Evolutionary conservation across 1,284 basidiomycete genomes (phyloP), one percentile per base, ranked within the genome.

Genomic region (Puccinia hordei): DNA sequence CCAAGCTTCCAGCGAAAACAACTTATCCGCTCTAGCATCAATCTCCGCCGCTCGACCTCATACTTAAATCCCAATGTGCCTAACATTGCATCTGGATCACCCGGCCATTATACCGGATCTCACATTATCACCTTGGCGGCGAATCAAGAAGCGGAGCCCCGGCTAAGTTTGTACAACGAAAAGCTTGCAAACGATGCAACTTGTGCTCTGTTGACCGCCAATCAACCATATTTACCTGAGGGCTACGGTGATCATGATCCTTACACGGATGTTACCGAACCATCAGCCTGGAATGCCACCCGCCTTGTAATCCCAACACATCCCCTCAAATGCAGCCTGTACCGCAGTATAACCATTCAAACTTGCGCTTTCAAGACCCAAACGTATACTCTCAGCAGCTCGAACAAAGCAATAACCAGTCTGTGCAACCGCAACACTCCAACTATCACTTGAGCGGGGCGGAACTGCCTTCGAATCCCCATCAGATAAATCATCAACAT

Each of bases 21-120:
- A 33, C 38, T 63, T 17, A 75, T 75, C 46, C 73, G 73, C 12
- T 75, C 73, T 3, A 75, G 73, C 46, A 75, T 75, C 53, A 75
- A 75, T 65, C 73, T 75, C 30, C 73, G 73, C 27, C 73, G 57
- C 27, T 75, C 73, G 33, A 55, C 22, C 12, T 65, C 61, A 19
- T 49, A 75, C 46, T 59, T 38, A 1, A 51, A 33, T 71, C 27
- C 51, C 10, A 71, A 71, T 53, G 8, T 71, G 19, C 68, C 68
- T 13, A 53, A 33, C 49, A 53, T 71, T 38, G 33, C 68, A 71
- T 53, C 68, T 51, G 68, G 53, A 35, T 35, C 24, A 27, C 27
- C 68, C 1, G 46, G 27, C 19, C 68, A 71, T 71, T 71, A 71
- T 53, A 10, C 49, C 22, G 68, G 68, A 24, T 71, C 68, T 71